Evolutionary conservation across 768 basidiomycete species (phyloP).

Genomic region (Suillus cothurnatus): DNA sequence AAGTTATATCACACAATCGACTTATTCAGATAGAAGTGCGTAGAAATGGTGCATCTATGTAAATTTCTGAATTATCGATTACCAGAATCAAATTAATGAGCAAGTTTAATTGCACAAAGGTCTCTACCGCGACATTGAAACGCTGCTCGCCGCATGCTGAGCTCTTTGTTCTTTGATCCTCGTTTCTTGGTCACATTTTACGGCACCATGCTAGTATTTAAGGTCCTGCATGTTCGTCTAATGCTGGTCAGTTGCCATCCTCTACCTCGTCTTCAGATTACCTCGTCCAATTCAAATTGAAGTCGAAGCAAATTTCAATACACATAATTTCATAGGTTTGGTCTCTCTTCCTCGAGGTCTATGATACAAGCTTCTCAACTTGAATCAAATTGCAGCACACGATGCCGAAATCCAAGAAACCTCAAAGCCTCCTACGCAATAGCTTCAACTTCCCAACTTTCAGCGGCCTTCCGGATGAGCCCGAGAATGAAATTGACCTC

Average conservation of each 20-base stretch:
- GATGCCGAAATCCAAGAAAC: background rate
- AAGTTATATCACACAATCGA: background rate
- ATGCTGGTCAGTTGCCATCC: background rate
- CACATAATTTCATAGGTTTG: background rate
- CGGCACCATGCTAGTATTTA: background rate
- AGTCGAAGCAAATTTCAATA: background rate
- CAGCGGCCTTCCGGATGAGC: slow-evolving; percentile 22
- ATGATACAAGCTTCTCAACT: background rate
- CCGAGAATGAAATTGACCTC: slow-evolving; percentile 19
- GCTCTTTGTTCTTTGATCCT: background rate
- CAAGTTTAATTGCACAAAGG: background rate
- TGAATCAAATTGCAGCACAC: background rate
- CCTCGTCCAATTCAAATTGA: background rate
- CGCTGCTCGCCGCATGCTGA: background rate
- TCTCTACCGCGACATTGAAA: background rate
- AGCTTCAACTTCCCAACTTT: slow-evolving; percentile 31
- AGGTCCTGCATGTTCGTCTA: background rate
- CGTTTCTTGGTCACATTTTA: background rate
- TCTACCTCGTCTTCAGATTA: background rate
- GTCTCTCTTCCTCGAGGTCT: background rate
- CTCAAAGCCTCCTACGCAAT: slow-evolving; percentile 1
- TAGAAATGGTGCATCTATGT: background rate
- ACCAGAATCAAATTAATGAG: background rate
- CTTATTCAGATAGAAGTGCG: background rate
- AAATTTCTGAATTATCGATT: background rate